A percentile compares a stretch with the other conserved stretches of the same genome.
Conservation (phyloP, 2,329 filamentous ascomycete species). For the Cercospora berteroae region DNA sequence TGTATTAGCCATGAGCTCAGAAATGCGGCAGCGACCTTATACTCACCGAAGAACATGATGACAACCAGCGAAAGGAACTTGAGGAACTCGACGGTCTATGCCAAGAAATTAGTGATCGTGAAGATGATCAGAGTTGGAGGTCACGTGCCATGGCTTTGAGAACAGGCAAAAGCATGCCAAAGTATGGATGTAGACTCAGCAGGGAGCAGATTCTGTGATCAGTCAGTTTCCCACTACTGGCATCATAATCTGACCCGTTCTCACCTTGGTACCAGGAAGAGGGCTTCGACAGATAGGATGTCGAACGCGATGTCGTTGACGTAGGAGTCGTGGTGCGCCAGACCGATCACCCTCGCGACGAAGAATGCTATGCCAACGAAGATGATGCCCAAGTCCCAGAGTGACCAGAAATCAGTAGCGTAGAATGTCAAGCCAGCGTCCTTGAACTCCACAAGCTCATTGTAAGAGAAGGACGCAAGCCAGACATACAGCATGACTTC, state of each 20-base stretch:
- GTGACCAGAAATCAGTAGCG: slow-evolving; percentile 76
- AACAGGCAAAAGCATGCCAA: slow-evolving; percentile 84
- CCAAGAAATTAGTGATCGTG: slow-evolving; percentile 1
- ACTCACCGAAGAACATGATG: slow-evolving; percentile 70
- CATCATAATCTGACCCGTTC: slow-evolving; percentile 7
- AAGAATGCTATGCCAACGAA: slow-evolving; percentile 57
- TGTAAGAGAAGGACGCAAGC: slow-evolving; percentile 84
- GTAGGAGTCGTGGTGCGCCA: slow-evolving; percentile 57
- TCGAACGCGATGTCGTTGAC: slow-evolving; percentile 83
- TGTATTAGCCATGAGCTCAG: slow-evolving; percentile 1
- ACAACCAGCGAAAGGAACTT: slow-evolving; percentile 77
- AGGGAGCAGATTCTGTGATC: slow-evolving; percentile 72
- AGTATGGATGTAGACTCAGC: slow-evolving; percentile 82
- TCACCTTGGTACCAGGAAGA: slow-evolving; percentile 78
- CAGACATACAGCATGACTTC: slow-evolving; percentile 79
- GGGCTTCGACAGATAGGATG: slow-evolving; percentile 80
- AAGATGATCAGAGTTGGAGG: slow-evolving; percentile 1
- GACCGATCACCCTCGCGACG: slow-evolving; percentile 63
- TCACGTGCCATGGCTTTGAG: slow-evolving; percentile 77
- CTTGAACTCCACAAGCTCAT: slow-evolving; percentile 71
- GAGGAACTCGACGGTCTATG: slow-evolving; percentile 75
- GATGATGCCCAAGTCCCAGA: slow-evolving; percentile 53
- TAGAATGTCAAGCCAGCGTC: slow-evolving; percentile 88
- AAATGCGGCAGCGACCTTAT: background rate
- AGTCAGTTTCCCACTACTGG: background rate